Percentiles rank a stretch among this genome's conserved stretches.
Conservation (phyloP, 495 filamentous ascomycete genomes). For the Penicillium roqueforti region DNA sequence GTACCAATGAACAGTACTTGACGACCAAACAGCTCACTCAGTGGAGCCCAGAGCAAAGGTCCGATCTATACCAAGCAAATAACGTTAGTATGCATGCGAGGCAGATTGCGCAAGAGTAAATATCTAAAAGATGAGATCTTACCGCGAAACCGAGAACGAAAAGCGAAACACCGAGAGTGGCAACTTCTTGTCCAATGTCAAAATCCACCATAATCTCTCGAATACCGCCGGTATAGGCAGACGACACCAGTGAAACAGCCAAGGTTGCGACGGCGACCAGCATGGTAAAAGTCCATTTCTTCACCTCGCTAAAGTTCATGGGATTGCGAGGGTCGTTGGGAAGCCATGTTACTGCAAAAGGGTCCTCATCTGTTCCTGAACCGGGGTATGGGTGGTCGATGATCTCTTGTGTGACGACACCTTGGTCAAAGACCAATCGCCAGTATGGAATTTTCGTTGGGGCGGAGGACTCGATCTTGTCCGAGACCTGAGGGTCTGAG, state of each 20-base stretch:
- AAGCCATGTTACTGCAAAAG: constrained; percentile 71
- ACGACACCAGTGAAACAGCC: constrained; percentile 71
- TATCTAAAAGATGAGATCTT: constrained; percentile 14
- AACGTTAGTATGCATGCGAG: not conserved
- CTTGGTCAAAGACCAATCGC: constrained; percentile 49
- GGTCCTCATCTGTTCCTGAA: constrained; percentile 67
- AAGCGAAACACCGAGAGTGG: constrained; percentile 64
- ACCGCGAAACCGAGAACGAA: constrained; percentile 75
- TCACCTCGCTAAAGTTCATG: constrained; percentile 53
- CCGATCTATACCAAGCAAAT: constrained; percentile 20
- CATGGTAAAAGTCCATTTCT: constrained; percentile 70
- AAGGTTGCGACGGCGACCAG: constrained; percentile 64
- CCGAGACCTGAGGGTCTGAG: constrained; percentile 20
- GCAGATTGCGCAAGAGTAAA: not conserved
- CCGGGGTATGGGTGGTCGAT: constrained; percentile 60
- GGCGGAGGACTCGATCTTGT: constrained; percentile 28
- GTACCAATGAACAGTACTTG: constrained; percentile 64
- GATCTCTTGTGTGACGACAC: constrained; percentile 52
- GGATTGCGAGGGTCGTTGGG: constrained; percentile 69
- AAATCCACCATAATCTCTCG: constrained; percentile 57
- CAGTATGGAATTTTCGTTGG: constrained; percentile 42
- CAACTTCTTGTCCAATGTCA: constrained; percentile 54
- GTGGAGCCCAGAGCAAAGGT: constrained; percentile 62
- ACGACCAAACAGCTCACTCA: constrained; percentile 69
- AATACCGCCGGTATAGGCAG: constrained; percentile 70